Percentiles rank a stretch among this genome's conserved stretches.
Evolutionary conservation across 106 monocot species (phyloP).

Genomic region (Apostasia shenzhenica): DNA sequence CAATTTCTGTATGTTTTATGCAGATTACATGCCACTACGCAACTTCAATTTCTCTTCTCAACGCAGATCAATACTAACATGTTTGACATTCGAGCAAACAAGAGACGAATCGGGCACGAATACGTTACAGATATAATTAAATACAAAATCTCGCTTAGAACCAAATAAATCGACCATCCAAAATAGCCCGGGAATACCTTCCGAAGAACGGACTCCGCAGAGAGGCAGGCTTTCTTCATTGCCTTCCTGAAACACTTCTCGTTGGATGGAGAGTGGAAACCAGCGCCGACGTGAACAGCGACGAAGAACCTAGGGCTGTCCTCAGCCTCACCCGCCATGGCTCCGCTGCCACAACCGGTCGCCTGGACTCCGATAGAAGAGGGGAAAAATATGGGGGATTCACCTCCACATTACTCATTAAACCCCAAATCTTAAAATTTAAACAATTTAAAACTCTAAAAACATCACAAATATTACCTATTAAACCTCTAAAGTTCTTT

Average conservation of each 20-base stretch:
- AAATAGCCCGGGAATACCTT: constrained; percentile 20
- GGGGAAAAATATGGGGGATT: too few relatives aligned
- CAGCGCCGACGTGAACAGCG: constrained; percentile 93
- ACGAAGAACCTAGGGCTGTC: constrained; percentile 64
- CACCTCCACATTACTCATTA: too few relatives aligned
- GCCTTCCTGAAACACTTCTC: constrained; percentile 54
- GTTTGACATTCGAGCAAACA: not conserved
- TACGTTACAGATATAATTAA: not conserved
- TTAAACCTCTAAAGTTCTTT: too few relatives aligned
- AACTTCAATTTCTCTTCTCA: too few relatives aligned
- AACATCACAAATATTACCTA: too few relatives aligned
- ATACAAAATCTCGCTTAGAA: not conserved
- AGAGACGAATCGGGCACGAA: too few relatives aligned
- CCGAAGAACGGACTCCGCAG: constrained; percentile 69
- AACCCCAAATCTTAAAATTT: too few relatives aligned
- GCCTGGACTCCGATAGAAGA: not conserved
- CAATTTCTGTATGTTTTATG: too few relatives aligned
- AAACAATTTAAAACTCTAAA: too few relatives aligned
- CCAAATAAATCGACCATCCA: not conserved
- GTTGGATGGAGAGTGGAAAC: constrained; percentile 78
- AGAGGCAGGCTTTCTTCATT: constrained; percentile 82
- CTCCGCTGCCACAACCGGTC: not conserved
- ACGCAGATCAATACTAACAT: not conserved
- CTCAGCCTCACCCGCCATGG: constrained; percentile 18
- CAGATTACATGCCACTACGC: too few relatives aligned